Evolutionary conservation across 495 filamentous ascomycete genomes (phyloP).

Genomic region (Xylaria cubensis): DNA sequence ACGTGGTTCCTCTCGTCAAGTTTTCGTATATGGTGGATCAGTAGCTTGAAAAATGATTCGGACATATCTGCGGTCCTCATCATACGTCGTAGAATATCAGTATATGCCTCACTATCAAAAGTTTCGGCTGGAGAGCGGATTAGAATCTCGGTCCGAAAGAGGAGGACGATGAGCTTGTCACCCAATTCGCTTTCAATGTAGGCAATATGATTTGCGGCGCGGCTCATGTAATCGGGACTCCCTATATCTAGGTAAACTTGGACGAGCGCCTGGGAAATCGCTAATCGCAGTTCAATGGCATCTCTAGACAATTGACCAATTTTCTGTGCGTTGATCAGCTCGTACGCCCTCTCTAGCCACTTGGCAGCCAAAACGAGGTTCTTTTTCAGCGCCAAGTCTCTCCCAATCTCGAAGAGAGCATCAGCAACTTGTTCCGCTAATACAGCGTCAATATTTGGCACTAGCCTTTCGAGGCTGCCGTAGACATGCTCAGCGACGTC

Average conservation of each 20-base stretch:
- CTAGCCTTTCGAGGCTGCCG: slow-evolving; percentile 56
- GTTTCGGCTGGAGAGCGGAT: slow-evolving; percentile 49
- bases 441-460: slow-evolving; percentile 47
- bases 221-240: slow-evolving; percentile 52
- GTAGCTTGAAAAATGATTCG: slow-evolving; percentile 69
- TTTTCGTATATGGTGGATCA: slow-evolving; percentile 73
- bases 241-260: slow-evolving; percentile 58
- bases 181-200: slow-evolving; percentile 67
- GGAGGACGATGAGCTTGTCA: slow-evolving; percentile 65
- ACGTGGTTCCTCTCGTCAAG: slow-evolving; percentile 60
- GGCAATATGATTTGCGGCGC: slow-evolving; percentile 63
- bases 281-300: slow-evolving; percentile 67
- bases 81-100: slow-evolving; percentile 59
- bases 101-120: slow-evolving; percentile 59
- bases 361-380: slow-evolving; percentile 62
- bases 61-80: slow-evolving; percentile 62
- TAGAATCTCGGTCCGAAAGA: slow-evolving; percentile 74
- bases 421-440: slow-evolving; percentile 72
- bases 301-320: slow-evolving; percentile 63
- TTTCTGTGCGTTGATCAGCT: slow-evolving; percentile 63
- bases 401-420: slow-evolving; percentile 75
- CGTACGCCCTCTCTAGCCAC: slow-evolving; percentile 78
- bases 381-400: slow-evolving; percentile 57
- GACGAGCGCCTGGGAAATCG: slow-evolving; percentile 68
- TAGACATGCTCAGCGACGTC: slow-evolving; percentile 83